Conservation (phyloP, 2,329 filamentous ascomycete species). For the Aspergillus sojae region DNA sequence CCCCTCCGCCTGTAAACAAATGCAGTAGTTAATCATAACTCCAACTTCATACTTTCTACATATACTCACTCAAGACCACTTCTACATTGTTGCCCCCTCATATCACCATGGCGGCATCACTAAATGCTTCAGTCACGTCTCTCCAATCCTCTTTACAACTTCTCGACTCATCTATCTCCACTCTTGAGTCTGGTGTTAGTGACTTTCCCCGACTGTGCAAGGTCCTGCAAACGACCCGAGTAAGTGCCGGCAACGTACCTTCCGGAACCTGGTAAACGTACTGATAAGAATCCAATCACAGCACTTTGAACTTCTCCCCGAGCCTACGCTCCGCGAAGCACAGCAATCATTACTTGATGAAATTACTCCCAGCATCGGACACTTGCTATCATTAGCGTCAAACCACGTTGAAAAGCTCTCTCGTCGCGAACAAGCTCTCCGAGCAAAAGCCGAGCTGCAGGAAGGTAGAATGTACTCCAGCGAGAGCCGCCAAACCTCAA, state of each 20-base stretch:
- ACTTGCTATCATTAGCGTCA: constrained; percentile 78
- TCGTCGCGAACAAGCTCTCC: constrained; percentile 78
- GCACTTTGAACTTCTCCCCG: constrained; percentile 92
- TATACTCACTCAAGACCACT: not conserved
- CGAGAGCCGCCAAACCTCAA: constrained; percentile 34
- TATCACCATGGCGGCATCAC: constrained; percentile 46
- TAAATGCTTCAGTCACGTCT: constrained; percentile 63
- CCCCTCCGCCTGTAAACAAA: constrained; percentile 28
- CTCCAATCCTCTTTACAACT: constrained; percentile 63
- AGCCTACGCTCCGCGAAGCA: constrained; percentile 77
- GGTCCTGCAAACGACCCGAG: constrained; percentile 64
- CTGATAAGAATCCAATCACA: constrained; percentile 39
- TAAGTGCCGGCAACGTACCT: constrained; percentile 37
- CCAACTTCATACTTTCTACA: not conserved
- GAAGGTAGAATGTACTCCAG: constrained; percentile 66
- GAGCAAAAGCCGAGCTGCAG: constrained; percentile 80
- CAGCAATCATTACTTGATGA: constrained; percentile 84
- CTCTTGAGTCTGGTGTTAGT: constrained; percentile 63
- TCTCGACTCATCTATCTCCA: constrained; percentile 64
- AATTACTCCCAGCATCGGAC: constrained; percentile 82
- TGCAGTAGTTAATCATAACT: constrained; percentile 13
- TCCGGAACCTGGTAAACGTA: not conserved
- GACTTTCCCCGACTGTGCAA: constrained; percentile 66
- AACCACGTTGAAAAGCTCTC: constrained; percentile 81
- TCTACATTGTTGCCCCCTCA: not conserved